phyloP scores from a whole-genome alignment of 176 grass and related monocot genomes.

The Eragrostis nindensis region DNA sequence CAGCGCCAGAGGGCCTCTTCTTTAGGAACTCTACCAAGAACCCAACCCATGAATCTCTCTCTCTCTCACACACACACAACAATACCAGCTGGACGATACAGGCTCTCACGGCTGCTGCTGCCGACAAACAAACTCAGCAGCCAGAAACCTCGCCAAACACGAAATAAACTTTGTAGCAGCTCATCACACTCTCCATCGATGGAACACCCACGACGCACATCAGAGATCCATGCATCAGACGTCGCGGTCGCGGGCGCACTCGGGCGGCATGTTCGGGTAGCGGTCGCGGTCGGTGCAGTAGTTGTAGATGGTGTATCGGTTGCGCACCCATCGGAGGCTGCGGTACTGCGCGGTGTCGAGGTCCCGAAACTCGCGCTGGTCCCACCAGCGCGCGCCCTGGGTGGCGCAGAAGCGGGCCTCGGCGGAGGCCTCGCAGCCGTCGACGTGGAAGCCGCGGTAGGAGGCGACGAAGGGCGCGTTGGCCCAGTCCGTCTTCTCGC shows the following conservation, averaged over 20 bases:
- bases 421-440: slow-evolving; percentile 72
- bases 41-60: not conserved
- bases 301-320: slow-evolving; percentile 74
- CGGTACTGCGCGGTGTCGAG: slow-evolving; percentile 65
- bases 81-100: not conserved
- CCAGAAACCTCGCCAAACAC: not conserved
- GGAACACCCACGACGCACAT: too few species aligned
- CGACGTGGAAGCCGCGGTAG: slow-evolving; percentile 74
- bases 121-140: not conserved
- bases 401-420: slow-evolving; percentile 64
- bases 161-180: too few species aligned
- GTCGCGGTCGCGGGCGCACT: slow-evolving; percentile 66
- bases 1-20: not conserved
- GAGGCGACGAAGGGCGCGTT: slow-evolving; percentile 70
- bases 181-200: too few species aligned
- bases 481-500: slow-evolving; percentile 88
- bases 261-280: slow-evolving; percentile 42
- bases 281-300: slow-evolving; percentile 64
- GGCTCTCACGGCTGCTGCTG: not conserved
- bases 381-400: slow-evolving; percentile 80
- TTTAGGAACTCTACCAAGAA: too few species aligned
- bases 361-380: slow-evolving; percentile 66
- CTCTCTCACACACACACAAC: not conserved
- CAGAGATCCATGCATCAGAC: slow-evolving; percentile 26
- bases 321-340: slow-evolving; percentile 42